phyloP scores from a whole-genome alignment of 352 stramenopile genomes.

The Hyaloperonospora arabidopsidis region DNA sequence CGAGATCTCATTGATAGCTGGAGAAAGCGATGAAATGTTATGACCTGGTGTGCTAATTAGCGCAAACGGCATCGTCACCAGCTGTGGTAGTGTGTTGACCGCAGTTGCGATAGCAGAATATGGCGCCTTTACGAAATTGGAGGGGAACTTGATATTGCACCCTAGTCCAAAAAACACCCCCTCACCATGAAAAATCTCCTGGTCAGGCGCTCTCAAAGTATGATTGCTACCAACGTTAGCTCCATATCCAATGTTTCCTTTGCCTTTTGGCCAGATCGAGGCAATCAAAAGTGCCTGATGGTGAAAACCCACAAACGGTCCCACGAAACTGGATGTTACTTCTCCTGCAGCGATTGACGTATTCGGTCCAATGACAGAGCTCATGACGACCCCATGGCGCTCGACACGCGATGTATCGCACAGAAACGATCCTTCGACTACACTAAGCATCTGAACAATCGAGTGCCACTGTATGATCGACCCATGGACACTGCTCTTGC shows the following conservation, averaged over 20 bases:
- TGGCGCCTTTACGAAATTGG: conserved; percentile 85
- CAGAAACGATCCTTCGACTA: conserved; percentile 62
- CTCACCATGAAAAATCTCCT: conserved; percentile 90
- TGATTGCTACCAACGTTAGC: conserved; percentile 97
- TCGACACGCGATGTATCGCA: conserved; percentile 73
- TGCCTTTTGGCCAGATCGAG: conserved; percentile 86
- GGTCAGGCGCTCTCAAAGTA: conserved; percentile 85
- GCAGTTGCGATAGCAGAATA: conserved; percentile 94
- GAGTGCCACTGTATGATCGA: conserved; percentile 68
- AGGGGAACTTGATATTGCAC: conserved; percentile 92
- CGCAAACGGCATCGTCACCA: conserved; percentile 70
- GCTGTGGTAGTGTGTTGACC: conserved; percentile 85
- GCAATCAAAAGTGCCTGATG: conserved; percentile 91
- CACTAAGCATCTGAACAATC: conserved; percentile 52
- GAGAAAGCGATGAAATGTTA: conserved; percentile 71
- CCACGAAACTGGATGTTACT: conserved; percentile 86
- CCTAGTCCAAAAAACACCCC: conserved; percentile 93
- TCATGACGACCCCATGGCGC: conserved; percentile 79
- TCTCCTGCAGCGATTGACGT: conserved; percentile 85
- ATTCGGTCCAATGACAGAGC: conserved; percentile 81
- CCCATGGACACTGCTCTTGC: conserved; percentile 58
- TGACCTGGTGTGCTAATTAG: conserved; percentile 70
- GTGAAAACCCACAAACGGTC: conserved; percentile 92
- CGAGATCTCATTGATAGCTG: conserved; percentile 77
- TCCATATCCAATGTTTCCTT: conserved; percentile 90